phyloP scores from a whole-genome alignment of 2,329 filamentous ascomycete species.

The Sporothrix globosa region DNA sequence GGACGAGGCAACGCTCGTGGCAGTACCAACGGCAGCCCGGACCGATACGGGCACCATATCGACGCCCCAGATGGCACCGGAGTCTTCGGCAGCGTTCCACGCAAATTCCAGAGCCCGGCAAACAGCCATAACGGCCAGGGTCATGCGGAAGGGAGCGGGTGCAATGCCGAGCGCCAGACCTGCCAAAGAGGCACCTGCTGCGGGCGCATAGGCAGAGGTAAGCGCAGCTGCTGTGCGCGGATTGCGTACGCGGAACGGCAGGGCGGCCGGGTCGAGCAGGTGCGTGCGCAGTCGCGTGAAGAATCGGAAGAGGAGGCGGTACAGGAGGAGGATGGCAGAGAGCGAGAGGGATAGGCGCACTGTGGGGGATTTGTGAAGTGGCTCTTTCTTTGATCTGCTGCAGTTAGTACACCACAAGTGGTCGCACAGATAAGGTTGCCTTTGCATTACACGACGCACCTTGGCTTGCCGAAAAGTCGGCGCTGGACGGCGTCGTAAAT shows the following conservation, averaged over 20 bases:
- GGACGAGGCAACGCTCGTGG: constrained; percentile 38
- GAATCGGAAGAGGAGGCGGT: constrained; percentile 88
- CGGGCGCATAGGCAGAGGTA: constrained; percentile 82
- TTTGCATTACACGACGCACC: constrained; percentile 41
- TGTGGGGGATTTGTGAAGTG: constrained; percentile 67
- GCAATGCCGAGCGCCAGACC: constrained; percentile 81
- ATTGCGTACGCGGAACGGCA: constrained; percentile 80
- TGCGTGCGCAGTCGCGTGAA: constrained; percentile 77
- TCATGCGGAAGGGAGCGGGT: constrained; percentile 68
- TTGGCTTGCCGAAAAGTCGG: constrained; percentile 51
- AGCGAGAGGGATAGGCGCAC: constrained; percentile 80
- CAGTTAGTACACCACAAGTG: background rate
- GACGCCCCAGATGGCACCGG: constrained; percentile 67
- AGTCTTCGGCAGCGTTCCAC: constrained; percentile 80
- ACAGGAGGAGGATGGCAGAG: constrained; percentile 78
- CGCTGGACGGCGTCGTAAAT: constrained; percentile 59
- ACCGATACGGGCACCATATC: constrained; percentile 48
- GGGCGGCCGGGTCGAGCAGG: constrained; percentile 76
- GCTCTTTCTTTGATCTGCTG: constrained; percentile 49
- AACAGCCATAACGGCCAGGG: constrained; percentile 78
- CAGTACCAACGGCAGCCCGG: constrained; percentile 43
- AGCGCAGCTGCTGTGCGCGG: constrained; percentile 73
- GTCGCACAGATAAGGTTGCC: background rate
- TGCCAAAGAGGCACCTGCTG: constrained; percentile 85
- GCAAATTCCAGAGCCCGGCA: constrained; percentile 82